Evolutionary conservation across 2,329 filamentous ascomycete genomes (phyloP).

Genomic region (Diaporthe citrichinensis): DNA sequence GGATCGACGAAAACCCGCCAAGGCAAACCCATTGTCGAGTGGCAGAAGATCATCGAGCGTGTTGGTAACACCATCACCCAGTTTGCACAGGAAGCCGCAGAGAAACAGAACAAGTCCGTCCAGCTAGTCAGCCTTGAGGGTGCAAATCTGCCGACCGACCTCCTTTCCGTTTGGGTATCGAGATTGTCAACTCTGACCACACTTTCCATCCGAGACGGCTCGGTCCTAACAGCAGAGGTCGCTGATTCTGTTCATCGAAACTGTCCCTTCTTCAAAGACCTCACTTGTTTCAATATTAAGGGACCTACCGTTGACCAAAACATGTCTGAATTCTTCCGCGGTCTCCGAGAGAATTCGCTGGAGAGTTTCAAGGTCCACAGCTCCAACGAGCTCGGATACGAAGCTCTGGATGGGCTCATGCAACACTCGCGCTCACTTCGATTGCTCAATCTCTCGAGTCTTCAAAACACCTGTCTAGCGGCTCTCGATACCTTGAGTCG

Average conservation of each 20-base stretch:
- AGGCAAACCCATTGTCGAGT: slow-evolving; percentile 49
- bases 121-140: slow-evolving; percentile 72
- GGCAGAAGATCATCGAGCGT: slow-evolving; percentile 56
- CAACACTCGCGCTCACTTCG: slow-evolving; percentile 54
- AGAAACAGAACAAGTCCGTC: slow-evolving; percentile 59
- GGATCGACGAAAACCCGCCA: slow-evolving; percentile 44
- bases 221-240: slow-evolving; percentile 67
- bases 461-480: slow-evolving; percentile 48
- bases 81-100: slow-evolving; percentile 58
- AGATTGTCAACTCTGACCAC: slow-evolving; percentile 69
- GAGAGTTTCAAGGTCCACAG: slow-evolving; percentile 71
- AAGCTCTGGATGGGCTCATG: slow-evolving; percentile 70
- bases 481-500: slow-evolving; percentile 49
- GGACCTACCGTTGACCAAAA: slow-evolving; percentile 67
- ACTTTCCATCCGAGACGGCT: slow-evolving; percentile 73
- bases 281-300: slow-evolving; percentile 67
- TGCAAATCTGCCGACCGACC: slow-evolving; percentile 61
- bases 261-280: slow-evolving; percentile 72
- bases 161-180: slow-evolving; percentile 71
- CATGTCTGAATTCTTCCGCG: slow-evolving; percentile 70
- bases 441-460: slow-evolving; percentile 49
- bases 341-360: slow-evolving; percentile 69
- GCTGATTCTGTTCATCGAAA: slow-evolving; percentile 67
- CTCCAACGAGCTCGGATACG: slow-evolving; percentile 65
- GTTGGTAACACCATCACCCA: slow-evolving; percentile 71